These are phyloP conservation scores for Saccharum officinarum DNA, from an alignment of 176 grass and related monocot genomes.

Conservation along the genomic window DNA sequence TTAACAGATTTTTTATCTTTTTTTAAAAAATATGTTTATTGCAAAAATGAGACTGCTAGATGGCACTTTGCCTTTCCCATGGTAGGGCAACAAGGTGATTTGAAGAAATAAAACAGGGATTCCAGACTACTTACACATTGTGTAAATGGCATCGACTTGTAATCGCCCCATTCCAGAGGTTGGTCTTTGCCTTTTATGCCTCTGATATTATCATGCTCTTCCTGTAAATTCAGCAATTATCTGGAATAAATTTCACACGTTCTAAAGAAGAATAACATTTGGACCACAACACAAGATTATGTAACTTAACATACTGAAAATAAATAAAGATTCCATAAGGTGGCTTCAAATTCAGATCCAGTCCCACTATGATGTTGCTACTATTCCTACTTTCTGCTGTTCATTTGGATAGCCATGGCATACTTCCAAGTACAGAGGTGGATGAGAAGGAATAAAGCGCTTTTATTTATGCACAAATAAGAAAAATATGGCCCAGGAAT, in stretches of 20 bases:
- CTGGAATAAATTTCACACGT: neutral
- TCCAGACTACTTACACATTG: constrained; percentile 68
- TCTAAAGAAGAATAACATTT: constrained; percentile 4
- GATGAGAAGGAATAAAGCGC: neutral
- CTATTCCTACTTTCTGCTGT: neutral
- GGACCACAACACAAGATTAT: neutral
- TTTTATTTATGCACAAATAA: neutral
- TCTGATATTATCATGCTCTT: constrained; percentile 85
- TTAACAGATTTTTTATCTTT: neutral
- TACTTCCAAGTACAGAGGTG: constrained; percentile 4
- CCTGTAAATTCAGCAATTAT: constrained; percentile 54
- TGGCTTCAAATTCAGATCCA: constrained; percentile 2
- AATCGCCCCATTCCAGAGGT: constrained; percentile 69
- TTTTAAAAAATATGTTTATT: neutral
- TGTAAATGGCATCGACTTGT: constrained; percentile 99
- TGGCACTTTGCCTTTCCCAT: neutral
- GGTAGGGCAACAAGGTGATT: neutral
- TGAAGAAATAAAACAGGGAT: neutral
- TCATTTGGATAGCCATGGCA: neutral
- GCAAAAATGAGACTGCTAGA: neutral
- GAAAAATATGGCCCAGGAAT: neutral
- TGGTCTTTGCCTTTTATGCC: constrained; percentile 44
- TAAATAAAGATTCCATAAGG: neutral
- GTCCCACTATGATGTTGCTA: neutral
- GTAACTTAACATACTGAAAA: neutral